Evolutionary conservation across 78 protist species (phyloP).

Genomic region (Dictyostelium purpureum): DNA sequence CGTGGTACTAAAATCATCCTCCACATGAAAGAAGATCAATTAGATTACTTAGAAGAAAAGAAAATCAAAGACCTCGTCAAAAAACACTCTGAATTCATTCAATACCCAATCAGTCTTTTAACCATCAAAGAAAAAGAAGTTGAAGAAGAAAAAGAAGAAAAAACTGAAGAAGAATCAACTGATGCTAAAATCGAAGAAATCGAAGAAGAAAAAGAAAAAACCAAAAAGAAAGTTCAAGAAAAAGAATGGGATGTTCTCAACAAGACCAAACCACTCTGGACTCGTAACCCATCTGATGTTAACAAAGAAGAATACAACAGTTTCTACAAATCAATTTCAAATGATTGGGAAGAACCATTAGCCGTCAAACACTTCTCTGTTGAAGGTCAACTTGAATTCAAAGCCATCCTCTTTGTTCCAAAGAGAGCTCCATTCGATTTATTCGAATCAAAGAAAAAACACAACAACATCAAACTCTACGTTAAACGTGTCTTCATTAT

Average conservation of each 20-base stretch:
- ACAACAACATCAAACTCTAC: conserved; percentile 99
- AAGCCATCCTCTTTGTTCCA: conserved; percentile 98
- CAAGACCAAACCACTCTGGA: conserved; percentile 99
- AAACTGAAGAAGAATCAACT: conserved; percentile 69
- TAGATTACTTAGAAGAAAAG: conserved; percentile 97
- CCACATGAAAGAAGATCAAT: conserved; percentile 99
- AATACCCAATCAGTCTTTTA: conserved; percentile 97
- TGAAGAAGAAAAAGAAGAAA: conserved; percentile 92
- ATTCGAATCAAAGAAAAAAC: conserved; percentile 98
- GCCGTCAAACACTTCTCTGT: conserved; percentile 99
- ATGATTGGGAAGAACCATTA: conserved; percentile 99
- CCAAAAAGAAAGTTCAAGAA: conserved; percentile 96
- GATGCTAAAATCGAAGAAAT: conserved; percentile 92
- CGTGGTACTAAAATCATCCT: conserved; percentile 99
- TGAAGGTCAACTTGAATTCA: conserved; percentile 99
- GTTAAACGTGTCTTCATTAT: conserved; percentile 99
- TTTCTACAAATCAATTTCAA: conserved; percentile 99
- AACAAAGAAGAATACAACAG: conserved; percentile 99
- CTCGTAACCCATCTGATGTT: conserved; percentile 96
- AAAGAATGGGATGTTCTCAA: conserved; percentile 97
- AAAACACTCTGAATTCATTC: conserved; percentile 99
- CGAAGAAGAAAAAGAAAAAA: conserved; percentile 88
- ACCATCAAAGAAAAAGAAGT: conserved; percentile 93
- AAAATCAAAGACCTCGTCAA: conserved; percentile 97
- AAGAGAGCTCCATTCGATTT: conserved; percentile 99